These are phyloP conservation scores for Mallotus japonicus DNA, from an alignment of 441 rosid genomes.

Conservation along the genomic window DNA sequence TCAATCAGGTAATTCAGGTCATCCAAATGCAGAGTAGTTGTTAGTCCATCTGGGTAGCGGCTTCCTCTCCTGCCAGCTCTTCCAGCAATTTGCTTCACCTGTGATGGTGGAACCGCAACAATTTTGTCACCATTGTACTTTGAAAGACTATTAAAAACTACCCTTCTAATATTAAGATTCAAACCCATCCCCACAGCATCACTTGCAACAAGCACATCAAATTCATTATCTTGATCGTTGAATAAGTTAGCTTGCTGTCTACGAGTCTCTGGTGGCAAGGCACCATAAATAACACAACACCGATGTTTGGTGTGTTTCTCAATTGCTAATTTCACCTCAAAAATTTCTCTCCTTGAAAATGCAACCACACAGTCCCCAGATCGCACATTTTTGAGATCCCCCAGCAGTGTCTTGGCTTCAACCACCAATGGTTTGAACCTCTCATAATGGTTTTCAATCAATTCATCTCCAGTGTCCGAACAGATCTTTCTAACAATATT, in stretches of 20 bases:
- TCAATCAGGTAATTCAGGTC: slow-evolving; percentile 75
- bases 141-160: slow-evolving; percentile 66
- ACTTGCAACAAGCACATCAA: slow-evolving; percentile 92
- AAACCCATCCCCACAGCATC: slow-evolving; percentile 98
- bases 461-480: slow-evolving; percentile 83
- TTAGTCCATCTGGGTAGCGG: slow-evolving; percentile 79
- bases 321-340: slow-evolving; percentile 86
- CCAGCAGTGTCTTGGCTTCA: slow-evolving; percentile 81
- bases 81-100: slow-evolving; percentile 95
- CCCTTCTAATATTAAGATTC: slow-evolving; percentile 90
- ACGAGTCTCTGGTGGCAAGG: slow-evolving; percentile 96
- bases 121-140: slow-evolving; percentile 86
- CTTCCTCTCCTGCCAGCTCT: slow-evolving; percentile 98
- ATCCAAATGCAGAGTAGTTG: slow-evolving; percentile 71
- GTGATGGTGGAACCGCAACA: slow-evolving; percentile 80
- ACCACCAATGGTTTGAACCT: slow-evolving; percentile 88
- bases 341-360: slow-evolving; percentile 91
- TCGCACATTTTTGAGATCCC: slow-evolving; percentile 69
- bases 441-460: slow-evolving; percentile 74
- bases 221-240: slow-evolving; percentile 82
- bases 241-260: slow-evolving; percentile 90
- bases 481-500: slow-evolving; percentile 74
- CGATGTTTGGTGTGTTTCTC: slow-evolving; percentile 83
- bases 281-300: slow-evolving; percentile 95
- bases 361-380: slow-evolving; percentile 94